Evolutionary conservation across 768 basidiomycete species (phyloP), one percentile per base, ranked within the genome.

Genomic region (Pilatotrama ljubarskyi): DNA sequence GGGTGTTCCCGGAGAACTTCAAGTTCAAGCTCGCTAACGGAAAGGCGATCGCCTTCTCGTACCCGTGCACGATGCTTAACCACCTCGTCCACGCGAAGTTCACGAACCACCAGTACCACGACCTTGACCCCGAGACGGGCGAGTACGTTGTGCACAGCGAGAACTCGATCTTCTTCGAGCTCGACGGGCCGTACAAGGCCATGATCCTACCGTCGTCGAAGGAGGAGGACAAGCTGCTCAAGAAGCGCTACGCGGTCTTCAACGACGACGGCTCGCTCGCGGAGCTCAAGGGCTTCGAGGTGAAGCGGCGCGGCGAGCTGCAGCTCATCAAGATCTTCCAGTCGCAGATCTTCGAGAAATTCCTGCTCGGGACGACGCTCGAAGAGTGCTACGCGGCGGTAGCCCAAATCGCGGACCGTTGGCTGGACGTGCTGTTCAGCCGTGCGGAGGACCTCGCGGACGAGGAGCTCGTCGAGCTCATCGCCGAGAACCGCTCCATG

Each of bases 271-370:
- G 96, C 1, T 90, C 90, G 15, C 82, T 99, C n/a, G 97, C 97
- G 8, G 97, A 99, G 73, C 78, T 99, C 72, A 98, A 99, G 72
- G 97, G 97, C 0, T 99, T 99, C 76, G 97, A 98, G 73, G 94
- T 98, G 64, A 99, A 99, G 75, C 89, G 97, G 55, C 86, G 97
- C 56, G 97, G 95, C 37, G 97, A 99, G 72, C 80, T 98, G 37
- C 96, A 98, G 71, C 85, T 98, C 68, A 95, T 99, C 87, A 99
- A 99, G 76, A 96, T 95, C 66, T 99, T 99, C 83, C 97, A 99
- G 72, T 92, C 93, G 1, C 93, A 96, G 69, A 91, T 99, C 68
- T 99, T 99, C 73, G 96, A 97, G 75, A 96, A 91, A 70, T 99
- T 98, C 78, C 76, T 99, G 24, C 85, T 98, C 0, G 97, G 97